Conservation (phyloP, 495 filamentous ascomycete genomes). For the Podospora anserina region DNA sequence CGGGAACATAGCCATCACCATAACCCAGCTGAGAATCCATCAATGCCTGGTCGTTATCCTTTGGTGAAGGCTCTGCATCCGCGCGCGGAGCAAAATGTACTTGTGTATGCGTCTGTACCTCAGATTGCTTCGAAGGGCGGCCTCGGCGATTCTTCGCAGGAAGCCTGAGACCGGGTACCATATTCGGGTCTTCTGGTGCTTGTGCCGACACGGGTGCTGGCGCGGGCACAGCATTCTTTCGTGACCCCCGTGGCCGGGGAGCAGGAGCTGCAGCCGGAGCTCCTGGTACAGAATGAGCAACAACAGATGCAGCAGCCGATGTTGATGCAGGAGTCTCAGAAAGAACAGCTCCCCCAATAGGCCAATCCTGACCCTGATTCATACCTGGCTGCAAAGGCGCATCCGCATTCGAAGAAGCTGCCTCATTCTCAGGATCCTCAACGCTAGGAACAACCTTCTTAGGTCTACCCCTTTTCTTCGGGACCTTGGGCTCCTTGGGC, state of each 20-base stretch:
- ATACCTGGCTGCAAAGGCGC: too few relatives aligned
- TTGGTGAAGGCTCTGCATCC: neutral
- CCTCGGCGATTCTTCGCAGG: slow-evolving; percentile 11
- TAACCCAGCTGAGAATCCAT: slow-evolving; percentile 17
- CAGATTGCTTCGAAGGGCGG: slow-evolving; percentile 7
- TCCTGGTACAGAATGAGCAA: neutral
- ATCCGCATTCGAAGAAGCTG: too few relatives aligned
- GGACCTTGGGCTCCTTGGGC: neutral
- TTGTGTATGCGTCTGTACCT: slow-evolving; percentile 14
- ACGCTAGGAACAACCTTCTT: neutral
- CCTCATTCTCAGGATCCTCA: neutral
- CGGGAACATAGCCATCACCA: neutral
- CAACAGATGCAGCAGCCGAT: neutral
- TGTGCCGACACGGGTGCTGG: too few relatives aligned
- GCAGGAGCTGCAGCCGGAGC: neutral
- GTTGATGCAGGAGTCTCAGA: too few relatives aligned
- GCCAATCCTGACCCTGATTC: too few relatives aligned
- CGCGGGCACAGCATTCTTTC: neutral
- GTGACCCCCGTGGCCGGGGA: neutral
- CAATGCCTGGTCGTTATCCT: slow-evolving; percentile 12
- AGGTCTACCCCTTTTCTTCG: neutral
- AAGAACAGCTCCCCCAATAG: neutral
- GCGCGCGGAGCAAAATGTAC: slow-evolving; percentile 18
- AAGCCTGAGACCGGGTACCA: neutral
- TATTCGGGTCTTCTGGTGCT: neutral